These are phyloP conservation scores for Pichia sp. DNA, from an alignment of 1,139 yeast species.

Conservation along the genomic window DNA sequence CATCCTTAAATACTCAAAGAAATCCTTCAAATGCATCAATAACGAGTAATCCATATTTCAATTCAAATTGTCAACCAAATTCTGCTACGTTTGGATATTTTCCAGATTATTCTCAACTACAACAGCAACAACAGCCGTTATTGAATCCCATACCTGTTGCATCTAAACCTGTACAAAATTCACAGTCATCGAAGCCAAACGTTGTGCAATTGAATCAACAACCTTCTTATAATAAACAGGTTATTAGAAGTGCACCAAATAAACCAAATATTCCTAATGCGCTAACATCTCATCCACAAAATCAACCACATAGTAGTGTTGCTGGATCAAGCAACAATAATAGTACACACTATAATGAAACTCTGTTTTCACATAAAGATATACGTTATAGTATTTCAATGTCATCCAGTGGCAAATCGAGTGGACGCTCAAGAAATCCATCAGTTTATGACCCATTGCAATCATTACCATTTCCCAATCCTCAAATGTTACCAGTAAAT, in stretches of 20 bases:
- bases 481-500: background rate
- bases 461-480: conserved; percentile 18
- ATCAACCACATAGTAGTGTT: background rate
- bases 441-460: conserved; percentile 31
- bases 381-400: conserved; percentile 26
- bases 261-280: background rate
- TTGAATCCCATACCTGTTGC: background rate
- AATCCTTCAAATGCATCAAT: conserved; percentile 9
- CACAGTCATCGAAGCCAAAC: background rate
- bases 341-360: conserved; percentile 6
- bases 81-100: background rate
- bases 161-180: background rate
- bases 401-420: conserved; percentile 16
- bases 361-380: conserved; percentile 25
- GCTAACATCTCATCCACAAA: conserved; percentile 9
- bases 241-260: background rate
- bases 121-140: background rate
- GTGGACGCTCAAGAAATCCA: conserved; percentile 23
- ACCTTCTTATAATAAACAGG: background rate
- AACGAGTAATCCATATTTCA: conserved; percentile 10
- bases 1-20: conserved; percentile 1
- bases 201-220: background rate
- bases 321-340: background rate
- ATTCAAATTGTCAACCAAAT: background rate
- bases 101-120: conserved; percentile 3